Conservation (phyloP, 768 basidiomycete genomes). For the Tephrocybe sp. region DNA sequence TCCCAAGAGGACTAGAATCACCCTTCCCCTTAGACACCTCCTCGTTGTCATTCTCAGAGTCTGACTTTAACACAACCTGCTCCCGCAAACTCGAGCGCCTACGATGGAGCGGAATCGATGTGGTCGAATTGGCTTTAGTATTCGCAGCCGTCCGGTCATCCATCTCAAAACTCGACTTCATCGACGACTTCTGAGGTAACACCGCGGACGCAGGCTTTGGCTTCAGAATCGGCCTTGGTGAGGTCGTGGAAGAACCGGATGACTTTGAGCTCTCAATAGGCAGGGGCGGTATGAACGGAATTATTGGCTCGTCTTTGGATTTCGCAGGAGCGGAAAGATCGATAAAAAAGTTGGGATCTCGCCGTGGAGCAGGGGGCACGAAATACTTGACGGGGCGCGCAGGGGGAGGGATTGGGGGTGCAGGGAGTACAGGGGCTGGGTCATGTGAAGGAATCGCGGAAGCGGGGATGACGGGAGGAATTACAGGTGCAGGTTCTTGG, state of each 20-base stretch:
- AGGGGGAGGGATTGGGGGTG: slow-evolving; percentile 2
- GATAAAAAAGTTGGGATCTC: not conserved
- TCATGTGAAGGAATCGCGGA: not conserved
- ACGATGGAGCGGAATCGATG: too few species aligned
- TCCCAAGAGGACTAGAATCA: not conserved
- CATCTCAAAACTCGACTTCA: not conserved
- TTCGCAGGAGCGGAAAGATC: not conserved
- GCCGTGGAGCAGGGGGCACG: not conserved
- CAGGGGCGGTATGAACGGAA: slow-evolving; percentile 8
- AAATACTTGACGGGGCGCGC: not conserved
- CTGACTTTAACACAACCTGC: not conserved
- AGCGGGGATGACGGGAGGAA: not conserved
- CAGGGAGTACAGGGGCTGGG: not conserved
- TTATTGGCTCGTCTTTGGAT: not conserved
- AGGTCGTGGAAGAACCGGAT: too few species aligned
- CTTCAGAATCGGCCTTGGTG: slow-evolving; percentile 1
- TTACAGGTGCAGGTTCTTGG: not conserved
- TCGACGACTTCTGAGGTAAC: not conserved
- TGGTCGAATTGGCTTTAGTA: too few species aligned
- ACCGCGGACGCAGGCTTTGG: not conserved
- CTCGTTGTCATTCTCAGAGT: not conserved
- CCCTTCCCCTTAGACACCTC: not conserved
- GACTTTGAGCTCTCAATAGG: not conserved
- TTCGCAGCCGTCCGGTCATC: too few species aligned
- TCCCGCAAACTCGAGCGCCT: too few species aligned